Base-by-base conservation (phyloP, 2,329 filamentous ascomycete genomes). In the Drechmeria coniospora region DNA sequence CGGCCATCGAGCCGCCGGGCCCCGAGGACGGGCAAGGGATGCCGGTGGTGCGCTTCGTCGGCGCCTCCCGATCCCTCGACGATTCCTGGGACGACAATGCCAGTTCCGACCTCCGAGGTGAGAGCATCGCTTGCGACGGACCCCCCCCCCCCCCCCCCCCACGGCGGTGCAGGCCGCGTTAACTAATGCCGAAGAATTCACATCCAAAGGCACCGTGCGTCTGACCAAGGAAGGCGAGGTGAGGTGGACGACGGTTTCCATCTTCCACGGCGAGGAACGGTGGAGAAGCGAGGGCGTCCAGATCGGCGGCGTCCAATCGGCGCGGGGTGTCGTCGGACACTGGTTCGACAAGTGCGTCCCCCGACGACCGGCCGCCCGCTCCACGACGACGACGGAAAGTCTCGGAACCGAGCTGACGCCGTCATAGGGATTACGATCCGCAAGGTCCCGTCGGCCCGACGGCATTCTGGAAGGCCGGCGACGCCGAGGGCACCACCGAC, bases 251-350 rank as follows among this genome's bases (percentile, higher is more conserved):
- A 75, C 70, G 0, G 68, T 70, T 29, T 78, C 71, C 2, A 61
- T 82, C 9, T 59, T 62, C 36, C 54, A 63, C 38, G 73, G 75
- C 26, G 63, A 79, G 37, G 72, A 79, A 42, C 59, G 77, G 14
- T 86, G 79, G 80, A 65, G 69, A n/a, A 79, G 73, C 42, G 80
- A 87, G 52, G 69, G 76, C 7, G 59, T 86, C 5, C 80, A 87
- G 48, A 50, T 86, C 5, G 79, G 79, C 8, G 80, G 79, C 0
- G 41, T 71, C 1, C 53, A 57, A 26, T 75, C 74, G 5, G 69
- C 65, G 6, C 62, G 78, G 6, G 79, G 79, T 1, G 70, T 83
- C 0, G 44, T 83, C 2, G 79, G 80, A 1, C 75, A 71, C 28
- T 87, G 80, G 80, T 86, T 83, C 41, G 78, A 82, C 41, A 75